Evolutionary conservation across 495 filamentous ascomycete species (phyloP).

Genomic region (Niebla homalea): DNA sequence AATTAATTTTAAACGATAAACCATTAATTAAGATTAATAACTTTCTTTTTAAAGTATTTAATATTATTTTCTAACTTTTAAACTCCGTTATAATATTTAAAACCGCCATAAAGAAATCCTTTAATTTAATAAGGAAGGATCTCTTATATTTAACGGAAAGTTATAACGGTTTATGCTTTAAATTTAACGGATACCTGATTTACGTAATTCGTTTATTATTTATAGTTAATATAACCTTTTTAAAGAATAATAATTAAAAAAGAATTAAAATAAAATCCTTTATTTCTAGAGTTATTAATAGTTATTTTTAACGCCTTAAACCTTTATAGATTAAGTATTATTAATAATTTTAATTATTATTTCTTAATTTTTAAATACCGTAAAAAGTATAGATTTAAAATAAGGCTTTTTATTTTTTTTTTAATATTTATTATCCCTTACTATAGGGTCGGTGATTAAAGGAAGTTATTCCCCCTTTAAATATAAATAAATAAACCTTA

Average conservation of each 20-base stretch:
- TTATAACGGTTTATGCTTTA: neutral
- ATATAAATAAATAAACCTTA: neutral
- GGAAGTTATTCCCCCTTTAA: neutral
- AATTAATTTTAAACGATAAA: neutral
- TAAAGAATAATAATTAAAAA: too few relatives aligned
- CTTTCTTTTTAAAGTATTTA: neutral
- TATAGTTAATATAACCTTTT: too few relatives aligned
- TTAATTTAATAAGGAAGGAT: neutral
- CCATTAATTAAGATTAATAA: too few relatives aligned
- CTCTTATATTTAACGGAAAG: neutral
- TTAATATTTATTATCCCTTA: neutral
- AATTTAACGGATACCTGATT: neutral
- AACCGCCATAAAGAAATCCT: too few relatives aligned
- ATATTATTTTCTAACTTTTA: neutral
- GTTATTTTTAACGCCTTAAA: too few relatives aligned
- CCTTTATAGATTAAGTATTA: neutral
- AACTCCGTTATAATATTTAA: too few relatives aligned
- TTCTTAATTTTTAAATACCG: neutral
- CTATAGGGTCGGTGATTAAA: neutral
- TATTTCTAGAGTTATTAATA: too few relatives aligned
- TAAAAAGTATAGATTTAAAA: neutral
- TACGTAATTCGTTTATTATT: too few relatives aligned
- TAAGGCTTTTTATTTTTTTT: neutral
- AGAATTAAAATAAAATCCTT: too few relatives aligned
- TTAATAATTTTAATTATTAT: neutral